Evolutionary conservation across 2,329 filamentous ascomycete genomes (phyloP).

Genomic region (Neurospora crassa): DNA sequence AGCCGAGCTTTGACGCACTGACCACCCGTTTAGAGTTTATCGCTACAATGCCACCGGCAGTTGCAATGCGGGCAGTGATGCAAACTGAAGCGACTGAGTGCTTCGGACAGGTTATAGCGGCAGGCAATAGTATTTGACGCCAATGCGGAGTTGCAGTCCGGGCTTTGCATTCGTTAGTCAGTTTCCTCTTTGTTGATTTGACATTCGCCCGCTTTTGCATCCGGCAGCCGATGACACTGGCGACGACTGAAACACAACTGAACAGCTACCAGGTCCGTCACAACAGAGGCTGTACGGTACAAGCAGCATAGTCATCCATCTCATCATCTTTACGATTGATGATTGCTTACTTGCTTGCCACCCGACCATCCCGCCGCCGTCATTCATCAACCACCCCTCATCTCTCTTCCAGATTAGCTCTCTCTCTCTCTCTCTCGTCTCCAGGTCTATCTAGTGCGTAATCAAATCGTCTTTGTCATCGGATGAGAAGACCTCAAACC

Average conservation of each 20-base stretch:
- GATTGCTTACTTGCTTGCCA: not conserved
- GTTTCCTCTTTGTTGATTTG: not conserved
- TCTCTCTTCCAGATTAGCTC: too few relatives aligned
- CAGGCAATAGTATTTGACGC: not conserved
- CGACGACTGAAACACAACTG: not conserved
- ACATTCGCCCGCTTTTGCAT: not conserved
- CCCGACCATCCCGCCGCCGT: not conserved
- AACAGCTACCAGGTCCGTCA: not conserved
- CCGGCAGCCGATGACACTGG: not conserved
- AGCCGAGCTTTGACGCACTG: not conserved
- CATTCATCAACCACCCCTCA: not conserved
- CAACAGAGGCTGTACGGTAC: not conserved
- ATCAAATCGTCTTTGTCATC: not conserved
- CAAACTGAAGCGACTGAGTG: not conserved
- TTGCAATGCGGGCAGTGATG: not conserved
- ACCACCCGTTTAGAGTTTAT: not conserved
- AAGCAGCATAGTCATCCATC: not conserved
- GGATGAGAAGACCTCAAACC: not conserved
- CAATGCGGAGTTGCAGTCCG: not conserved
- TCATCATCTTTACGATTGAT: not conserved
- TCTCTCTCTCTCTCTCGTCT: not conserved
- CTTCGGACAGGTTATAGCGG: not conserved
- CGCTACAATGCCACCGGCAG: not conserved
- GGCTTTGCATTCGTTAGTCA: not conserved
- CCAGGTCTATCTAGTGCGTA: not conserved